A percentile compares a stretch with the other conserved stretches of the same genome.
These are phyloP conservation scores for Tricholoma furcatifolium DNA, from an alignment of 768 basidiomycete genomes.

Conservation along the genomic window DNA sequence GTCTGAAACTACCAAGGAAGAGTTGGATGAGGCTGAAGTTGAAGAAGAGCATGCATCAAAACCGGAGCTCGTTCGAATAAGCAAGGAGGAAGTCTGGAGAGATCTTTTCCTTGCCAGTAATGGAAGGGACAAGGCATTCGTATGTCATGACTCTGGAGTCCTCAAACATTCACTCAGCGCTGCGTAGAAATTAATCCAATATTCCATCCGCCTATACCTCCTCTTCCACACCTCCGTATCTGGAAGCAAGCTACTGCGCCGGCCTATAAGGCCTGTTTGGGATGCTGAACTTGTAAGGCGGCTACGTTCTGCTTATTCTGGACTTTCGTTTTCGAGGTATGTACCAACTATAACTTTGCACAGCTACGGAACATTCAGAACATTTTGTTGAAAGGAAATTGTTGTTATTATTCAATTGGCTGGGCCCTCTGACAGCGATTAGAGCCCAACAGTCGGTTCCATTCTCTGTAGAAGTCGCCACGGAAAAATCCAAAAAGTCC, in stretches of 20 bases:
- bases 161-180: background rate
- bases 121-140: conserved; percentile 84
- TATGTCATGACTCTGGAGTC: conserved; percentile 36
- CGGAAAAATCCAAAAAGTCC: conserved; percentile 33
- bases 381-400: conserved; percentile 60
- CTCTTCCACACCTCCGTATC: conserved; percentile 61
- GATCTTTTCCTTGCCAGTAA: conserved; percentile 76
- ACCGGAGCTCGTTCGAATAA: conserved; percentile 45
- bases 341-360: background rate
- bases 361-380: background rate
- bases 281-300: conserved; percentile 58
- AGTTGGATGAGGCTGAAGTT: conserved; percentile 38
- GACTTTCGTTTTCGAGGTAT: conserved; percentile 76
- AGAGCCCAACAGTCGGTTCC: conserved; percentile 69
- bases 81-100: conserved; percentile 71
- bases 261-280: conserved; percentile 46
- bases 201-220: conserved; percentile 73
- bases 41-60: conserved; percentile 48
- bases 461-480: conserved; percentile 47
- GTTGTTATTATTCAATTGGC: conserved; percentile 83
- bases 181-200: conserved; percentile 82
- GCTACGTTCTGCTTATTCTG: conserved; percentile 58
- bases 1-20: conserved; percentile 30
- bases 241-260: conserved; percentile 45
- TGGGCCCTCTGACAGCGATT: conserved; percentile 70